Evolutionary conservation across 176 grass and related monocot species (phyloP).

Genomic region (Oryza longistaminata): DNA sequence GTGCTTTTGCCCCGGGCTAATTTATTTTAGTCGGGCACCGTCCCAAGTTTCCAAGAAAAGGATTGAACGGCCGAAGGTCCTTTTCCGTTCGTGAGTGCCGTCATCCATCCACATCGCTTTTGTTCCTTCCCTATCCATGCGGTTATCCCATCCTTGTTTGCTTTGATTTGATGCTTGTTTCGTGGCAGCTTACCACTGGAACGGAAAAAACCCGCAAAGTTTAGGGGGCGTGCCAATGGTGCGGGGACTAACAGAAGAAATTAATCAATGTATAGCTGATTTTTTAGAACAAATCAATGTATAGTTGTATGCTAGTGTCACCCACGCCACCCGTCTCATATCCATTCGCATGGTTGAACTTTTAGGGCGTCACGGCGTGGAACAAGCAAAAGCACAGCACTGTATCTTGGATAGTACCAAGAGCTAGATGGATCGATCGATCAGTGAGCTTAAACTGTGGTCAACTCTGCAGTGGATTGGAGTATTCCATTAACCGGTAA

Average conservation of each 20-base stretch:
- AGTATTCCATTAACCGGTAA: background rate
- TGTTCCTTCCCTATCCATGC: background rate
- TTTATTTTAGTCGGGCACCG: background rate
- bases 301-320: background rate
- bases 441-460: background rate
- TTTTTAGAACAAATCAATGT: background rate
- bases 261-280: background rate
- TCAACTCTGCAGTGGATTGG: background rate
- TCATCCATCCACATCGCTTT: background rate
- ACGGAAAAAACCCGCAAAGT: background rate
- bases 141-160: background rate
- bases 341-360: background rate
- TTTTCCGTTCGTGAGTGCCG: background rate
- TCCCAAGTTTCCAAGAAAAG: background rate
- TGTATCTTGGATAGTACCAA: background rate
- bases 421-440: background rate
- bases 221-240: background rate
- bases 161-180: background rate
- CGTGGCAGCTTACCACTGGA: background rate
- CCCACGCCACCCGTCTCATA: background rate
- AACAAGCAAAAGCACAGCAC: background rate
- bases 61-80: background rate
- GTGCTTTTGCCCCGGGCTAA: background rate
- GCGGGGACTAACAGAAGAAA: conserved; percentile 5
- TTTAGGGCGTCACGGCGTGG: background rate